phyloP scores from a whole-genome alignment of 306 rosid species.

The cucumber (Cucumis sativus) region DNA sequence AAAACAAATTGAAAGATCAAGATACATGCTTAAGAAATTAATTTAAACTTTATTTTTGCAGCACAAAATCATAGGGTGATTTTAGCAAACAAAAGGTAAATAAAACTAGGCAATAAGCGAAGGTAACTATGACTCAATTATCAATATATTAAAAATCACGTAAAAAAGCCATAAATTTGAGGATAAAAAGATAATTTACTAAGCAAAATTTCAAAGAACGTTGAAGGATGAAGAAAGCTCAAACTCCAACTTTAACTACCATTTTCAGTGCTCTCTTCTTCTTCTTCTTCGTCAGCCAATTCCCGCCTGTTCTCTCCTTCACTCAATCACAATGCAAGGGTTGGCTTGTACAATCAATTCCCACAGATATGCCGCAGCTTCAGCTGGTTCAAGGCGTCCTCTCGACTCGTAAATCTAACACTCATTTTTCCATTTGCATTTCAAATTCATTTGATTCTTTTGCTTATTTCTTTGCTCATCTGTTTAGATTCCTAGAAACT shows the following conservation, averaged over 20 bases:
- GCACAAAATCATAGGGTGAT: no score
- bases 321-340: slow-evolving; percentile 42
- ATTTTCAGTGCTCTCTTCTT: slow-evolving; percentile 11
- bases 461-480: not conserved
- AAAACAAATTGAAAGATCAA: no score
- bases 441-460: not conserved
- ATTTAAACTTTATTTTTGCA: no score
- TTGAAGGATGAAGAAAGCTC: slow-evolving; percentile 6
- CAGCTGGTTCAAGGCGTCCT: slow-evolving; percentile 57
- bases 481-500: not conserved
- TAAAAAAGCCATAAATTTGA: no score
- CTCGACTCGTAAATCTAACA: slow-evolving; percentile 34
- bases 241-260: not conserved
- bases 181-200: no score
- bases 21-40: no score
- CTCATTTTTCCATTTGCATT: not conserved
- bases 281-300: slow-evolving; percentile 12
- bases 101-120: no score
- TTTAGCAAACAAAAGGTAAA: no score
- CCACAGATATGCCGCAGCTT: slow-evolving; percentile 73
- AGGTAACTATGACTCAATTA: no score
- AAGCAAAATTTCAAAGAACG: no score
- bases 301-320: slow-evolving; percentile 15
- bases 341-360: slow-evolving; percentile 87
- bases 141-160: no score